These are phyloP conservation scores for Talaromyces sp. DNA, from an alignment of 2,329 filamentous ascomycete species.

Conservation along the genomic window DNA sequence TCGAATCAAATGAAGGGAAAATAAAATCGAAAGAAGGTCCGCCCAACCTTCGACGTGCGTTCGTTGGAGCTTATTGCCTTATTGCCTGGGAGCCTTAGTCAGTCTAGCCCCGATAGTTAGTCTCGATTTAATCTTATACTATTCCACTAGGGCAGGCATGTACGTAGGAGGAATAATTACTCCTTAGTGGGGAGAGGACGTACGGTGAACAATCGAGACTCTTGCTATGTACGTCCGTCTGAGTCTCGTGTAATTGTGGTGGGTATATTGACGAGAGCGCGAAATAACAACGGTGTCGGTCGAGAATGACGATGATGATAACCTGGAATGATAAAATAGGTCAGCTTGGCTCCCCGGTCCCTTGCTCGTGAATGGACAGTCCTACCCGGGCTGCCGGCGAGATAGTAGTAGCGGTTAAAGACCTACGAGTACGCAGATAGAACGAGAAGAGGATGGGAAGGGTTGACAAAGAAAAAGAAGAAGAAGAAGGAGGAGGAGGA, in stretches of 20 bases:
- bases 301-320: constrained; percentile 24
- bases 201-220: neutral
- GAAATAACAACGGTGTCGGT: constrained; percentile 22
- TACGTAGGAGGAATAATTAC: neutral
- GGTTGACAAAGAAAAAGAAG: no score
- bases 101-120: constrained; percentile 19
- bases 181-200: neutral
- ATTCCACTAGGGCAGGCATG: neutral
- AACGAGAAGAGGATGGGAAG: neutral
- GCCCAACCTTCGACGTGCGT: constrained; percentile 15
- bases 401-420: neutral
- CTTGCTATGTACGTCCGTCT: neutral
- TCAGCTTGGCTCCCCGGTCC: constrained; percentile 8
- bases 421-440: neutral
- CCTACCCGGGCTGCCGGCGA: neutral
- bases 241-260: neutral
- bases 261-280: neutral
- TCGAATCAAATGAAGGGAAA: constrained; percentile 13
- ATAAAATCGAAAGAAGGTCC: constrained; percentile 23
- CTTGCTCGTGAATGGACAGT: constrained; percentile 7
- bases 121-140: constrained; percentile 17
- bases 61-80: constrained; percentile 12
- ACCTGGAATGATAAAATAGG: neutral
- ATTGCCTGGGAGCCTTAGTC: constrained; percentile 14
- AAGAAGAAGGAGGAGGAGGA: no score